Conservation (phyloP, 1,284 basidiomycete genomes). For the Cutaneotrichosporon sp. region DNA sequence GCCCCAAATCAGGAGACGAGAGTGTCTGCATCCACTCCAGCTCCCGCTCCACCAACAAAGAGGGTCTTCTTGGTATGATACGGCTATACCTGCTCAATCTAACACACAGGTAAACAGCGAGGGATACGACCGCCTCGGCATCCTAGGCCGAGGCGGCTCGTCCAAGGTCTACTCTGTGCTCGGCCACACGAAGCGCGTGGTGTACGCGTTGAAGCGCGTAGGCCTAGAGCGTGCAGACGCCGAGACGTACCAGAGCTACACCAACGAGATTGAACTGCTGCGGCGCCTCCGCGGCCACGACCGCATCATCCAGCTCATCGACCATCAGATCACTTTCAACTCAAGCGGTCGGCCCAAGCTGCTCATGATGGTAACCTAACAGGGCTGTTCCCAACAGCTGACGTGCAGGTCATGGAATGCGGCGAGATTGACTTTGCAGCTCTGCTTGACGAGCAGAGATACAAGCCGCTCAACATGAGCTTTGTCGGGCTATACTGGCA, state of each 20-base stretch:
- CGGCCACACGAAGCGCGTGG: constrained; percentile 64
- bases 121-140: constrained; percentile 74
- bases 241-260: constrained; percentile 85
- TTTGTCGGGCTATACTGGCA: constrained; percentile 94
- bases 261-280: constrained; percentile 87
- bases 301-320: constrained; percentile 82
- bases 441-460: constrained; percentile 75
- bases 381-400: constrained; percentile 3
- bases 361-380: constrained; percentile 63
- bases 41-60: background rate
- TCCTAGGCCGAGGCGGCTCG: constrained; percentile 87
- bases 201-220: constrained; percentile 86
- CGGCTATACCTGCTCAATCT: background rate
- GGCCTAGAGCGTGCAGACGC: constrained; percentile 77
- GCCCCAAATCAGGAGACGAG: background rate
- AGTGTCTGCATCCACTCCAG: background rate
- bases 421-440: constrained; percentile 85
- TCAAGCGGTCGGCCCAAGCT: constrained; percentile 63
- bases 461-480: constrained; percentile 79
- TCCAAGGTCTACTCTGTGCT: constrained; percentile 91
- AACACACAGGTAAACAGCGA: constrained; percentile 68
- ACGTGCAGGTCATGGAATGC: constrained; percentile 74
- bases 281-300: constrained; percentile 83
- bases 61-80: constrained; percentile 3
- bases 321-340: constrained; percentile 69